Conservation (phyloP, 495 filamentous ascomycete genomes). For the Aspergillus ostianus region DNA sequence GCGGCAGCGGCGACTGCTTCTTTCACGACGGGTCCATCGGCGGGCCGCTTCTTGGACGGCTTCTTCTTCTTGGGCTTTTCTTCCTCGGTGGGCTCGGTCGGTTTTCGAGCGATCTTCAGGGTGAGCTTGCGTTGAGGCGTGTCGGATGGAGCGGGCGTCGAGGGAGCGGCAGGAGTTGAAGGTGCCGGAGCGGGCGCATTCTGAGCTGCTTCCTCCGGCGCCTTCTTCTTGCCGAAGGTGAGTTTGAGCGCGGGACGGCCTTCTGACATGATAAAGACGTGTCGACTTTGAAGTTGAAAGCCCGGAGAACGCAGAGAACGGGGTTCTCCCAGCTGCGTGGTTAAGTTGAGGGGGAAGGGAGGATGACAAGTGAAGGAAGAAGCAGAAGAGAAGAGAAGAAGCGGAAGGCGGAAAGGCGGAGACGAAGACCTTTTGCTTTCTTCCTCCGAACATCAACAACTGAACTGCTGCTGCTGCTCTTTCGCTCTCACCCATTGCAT, state of each 20-base stretch:
- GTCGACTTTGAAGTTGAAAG: background rate
- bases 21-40: slow-evolving; percentile 26
- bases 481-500: no score
- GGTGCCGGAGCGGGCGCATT: slow-evolving; percentile 15
- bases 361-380: background rate
- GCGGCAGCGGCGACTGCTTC: slow-evolving; percentile 19
- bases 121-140: slow-evolving; percentile 46
- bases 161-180: slow-evolving; percentile 31
- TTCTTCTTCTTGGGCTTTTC: slow-evolving; percentile 50
- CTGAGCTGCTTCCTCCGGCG: slow-evolving; percentile 19
- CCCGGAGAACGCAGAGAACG: no score
- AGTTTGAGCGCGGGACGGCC: slow-evolving; percentile 49
- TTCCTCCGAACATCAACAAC: background rate
- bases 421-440: background rate
- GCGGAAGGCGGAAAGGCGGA: background rate
- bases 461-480: no score
- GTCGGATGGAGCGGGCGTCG: slow-evolving; percentile 23
- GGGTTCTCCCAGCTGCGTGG: background rate
- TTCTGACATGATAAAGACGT: slow-evolving; percentile 34
- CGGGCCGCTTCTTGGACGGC: slow-evolving; percentile 44
- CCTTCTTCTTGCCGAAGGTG: slow-evolving; percentile 45
- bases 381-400: background rate
- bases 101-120: slow-evolving; percentile 49
- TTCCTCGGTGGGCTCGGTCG: slow-evolving; percentile 26
- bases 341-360: background rate